Conservation (phyloP, 2,329 filamentous ascomycete genomes). For the Sarocladium kiliense region DNA sequence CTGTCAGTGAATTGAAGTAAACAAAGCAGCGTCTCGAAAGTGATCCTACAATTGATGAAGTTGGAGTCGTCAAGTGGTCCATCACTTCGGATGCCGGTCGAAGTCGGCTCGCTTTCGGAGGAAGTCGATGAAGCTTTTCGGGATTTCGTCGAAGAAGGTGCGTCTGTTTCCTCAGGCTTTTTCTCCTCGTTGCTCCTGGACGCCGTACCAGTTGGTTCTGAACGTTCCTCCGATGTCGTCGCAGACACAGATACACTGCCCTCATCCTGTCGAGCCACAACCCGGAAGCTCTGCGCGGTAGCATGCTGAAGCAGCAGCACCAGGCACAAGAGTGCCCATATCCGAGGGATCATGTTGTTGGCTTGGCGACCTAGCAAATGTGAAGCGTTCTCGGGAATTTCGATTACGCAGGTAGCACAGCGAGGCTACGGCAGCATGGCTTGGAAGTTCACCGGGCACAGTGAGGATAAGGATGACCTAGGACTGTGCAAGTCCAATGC, state of each 20-base stretch:
- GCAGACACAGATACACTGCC: conserved; percentile 6
- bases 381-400: too few relatives aligned
- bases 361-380: too few relatives aligned
- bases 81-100: conserved; percentile 14
- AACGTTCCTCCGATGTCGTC: conserved; percentile 1
- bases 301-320: conserved; percentile 27
- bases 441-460: neutral
- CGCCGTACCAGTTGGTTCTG: neutral
- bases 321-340: conserved; percentile 35
- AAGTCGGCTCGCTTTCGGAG: conserved; percentile 14
- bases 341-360: conserved; percentile 26
- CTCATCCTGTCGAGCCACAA: conserved; percentile 29
- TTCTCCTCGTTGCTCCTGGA: neutral
- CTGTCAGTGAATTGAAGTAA: neutral
- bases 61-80: conserved; percentile 22
- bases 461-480: neutral
- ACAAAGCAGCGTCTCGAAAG: conserved; percentile 9
- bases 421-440: conserved; percentile 3
- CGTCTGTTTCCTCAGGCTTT: conserved; percentile 12
- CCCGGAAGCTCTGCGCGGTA: conserved; percentile 25
- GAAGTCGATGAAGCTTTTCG: conserved; percentile 9
- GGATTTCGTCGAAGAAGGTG: neutral
- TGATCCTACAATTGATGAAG: conserved; percentile 28
- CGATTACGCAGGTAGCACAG: neutral
- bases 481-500: neutral